Conservation (phyloP, 192 early-diverging fungal species). For the Phlyctochytrium bullatum region DNA sequence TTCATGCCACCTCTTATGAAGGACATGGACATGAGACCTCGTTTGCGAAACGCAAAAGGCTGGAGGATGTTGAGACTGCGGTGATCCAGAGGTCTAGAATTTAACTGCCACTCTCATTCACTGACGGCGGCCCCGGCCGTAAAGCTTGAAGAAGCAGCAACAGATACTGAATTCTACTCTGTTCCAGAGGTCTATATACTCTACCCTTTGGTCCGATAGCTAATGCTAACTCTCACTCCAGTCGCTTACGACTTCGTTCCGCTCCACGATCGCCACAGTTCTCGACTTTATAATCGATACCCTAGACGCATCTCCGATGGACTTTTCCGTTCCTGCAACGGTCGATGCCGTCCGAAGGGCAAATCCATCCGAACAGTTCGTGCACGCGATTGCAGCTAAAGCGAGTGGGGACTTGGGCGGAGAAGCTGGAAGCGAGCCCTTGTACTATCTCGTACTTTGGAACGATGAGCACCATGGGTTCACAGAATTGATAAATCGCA, state of each 20-base stretch:
- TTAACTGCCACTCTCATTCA: slow-evolving; percentile 83
- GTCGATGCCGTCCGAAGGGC: background rate
- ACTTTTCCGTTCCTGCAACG: slow-evolving; percentile 12
- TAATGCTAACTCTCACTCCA: no score
- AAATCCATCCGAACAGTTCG: slow-evolving; percentile 31
- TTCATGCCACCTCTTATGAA: slow-evolving; percentile 86
- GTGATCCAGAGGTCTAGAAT: slow-evolving; percentile 91
- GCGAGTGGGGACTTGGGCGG: no score
- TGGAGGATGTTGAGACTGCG: slow-evolving; percentile 98
- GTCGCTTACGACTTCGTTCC: slow-evolving; percentile 53
- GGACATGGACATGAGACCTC: slow-evolving; percentile 94
- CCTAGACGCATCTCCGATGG: slow-evolving; percentile 57
- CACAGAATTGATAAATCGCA: slow-evolving; percentile 83
- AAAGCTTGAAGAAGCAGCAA: no score
- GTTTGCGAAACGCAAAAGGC: slow-evolving; percentile 77
- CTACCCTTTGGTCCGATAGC: no score
- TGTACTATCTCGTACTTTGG: slow-evolving; percentile 93
- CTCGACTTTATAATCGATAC: slow-evolving; percentile 94
- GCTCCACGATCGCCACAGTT: slow-evolving; percentile 78
- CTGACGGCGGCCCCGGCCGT: background rate
- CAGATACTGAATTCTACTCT: background rate
- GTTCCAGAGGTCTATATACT: slow-evolving; percentile 5
- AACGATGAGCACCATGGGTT: slow-evolving; percentile 97
- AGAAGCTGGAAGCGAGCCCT: no score
- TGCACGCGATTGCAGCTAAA: no score